Conservation (phyloP, 1,284 basidiomycete genomes). For the Ustilago sp. region DNA sequence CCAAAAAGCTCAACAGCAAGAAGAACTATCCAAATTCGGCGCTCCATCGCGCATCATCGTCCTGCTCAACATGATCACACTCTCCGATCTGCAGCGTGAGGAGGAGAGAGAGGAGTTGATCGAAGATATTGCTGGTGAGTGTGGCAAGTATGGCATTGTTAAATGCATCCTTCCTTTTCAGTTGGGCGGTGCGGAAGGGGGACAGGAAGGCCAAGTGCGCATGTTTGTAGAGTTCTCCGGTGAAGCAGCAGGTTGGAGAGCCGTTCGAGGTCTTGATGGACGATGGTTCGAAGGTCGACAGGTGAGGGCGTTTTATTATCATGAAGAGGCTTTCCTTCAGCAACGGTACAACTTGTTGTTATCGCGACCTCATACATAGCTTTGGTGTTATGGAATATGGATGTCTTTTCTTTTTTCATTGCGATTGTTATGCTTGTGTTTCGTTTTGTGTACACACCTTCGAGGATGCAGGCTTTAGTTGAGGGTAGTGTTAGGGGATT, state of each 20-base stretch:
- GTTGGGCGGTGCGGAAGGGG: neutral
- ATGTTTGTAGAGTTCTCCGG: slow-evolving; percentile 63
- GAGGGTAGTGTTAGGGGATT: slow-evolving; percentile 3
- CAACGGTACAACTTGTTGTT: neutral
- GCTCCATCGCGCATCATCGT: slow-evolving; percentile 21
- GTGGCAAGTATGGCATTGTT: slow-evolving; percentile 57
- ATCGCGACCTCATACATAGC: neutral
- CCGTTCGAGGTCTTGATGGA: slow-evolving; percentile 52
- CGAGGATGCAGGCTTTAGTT: neutral
- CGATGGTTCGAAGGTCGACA: slow-evolving; percentile 37
- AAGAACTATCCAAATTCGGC: slow-evolving; percentile 24
- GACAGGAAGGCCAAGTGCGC: slow-evolving; percentile 14
- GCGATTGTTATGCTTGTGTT: neutral
- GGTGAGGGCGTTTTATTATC: slow-evolving; percentile 27
- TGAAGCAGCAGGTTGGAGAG: slow-evolving; percentile 54
- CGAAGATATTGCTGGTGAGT: slow-evolving; percentile 41
- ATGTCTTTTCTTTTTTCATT: neutral
- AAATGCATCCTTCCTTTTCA: slow-evolving; percentile 36
- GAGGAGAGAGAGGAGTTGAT: slow-evolving; percentile 8
- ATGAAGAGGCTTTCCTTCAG: neutral
- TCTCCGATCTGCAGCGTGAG: neutral
- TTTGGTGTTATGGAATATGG: neutral
- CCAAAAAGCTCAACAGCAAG: neutral
- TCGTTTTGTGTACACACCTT: neutral
- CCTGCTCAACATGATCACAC: slow-evolving; percentile 30